These are phyloP conservation scores for Gynostemma pentaphyllum DNA, from an alignment of 306 rosid species.

Conservation along the genomic window DNA sequence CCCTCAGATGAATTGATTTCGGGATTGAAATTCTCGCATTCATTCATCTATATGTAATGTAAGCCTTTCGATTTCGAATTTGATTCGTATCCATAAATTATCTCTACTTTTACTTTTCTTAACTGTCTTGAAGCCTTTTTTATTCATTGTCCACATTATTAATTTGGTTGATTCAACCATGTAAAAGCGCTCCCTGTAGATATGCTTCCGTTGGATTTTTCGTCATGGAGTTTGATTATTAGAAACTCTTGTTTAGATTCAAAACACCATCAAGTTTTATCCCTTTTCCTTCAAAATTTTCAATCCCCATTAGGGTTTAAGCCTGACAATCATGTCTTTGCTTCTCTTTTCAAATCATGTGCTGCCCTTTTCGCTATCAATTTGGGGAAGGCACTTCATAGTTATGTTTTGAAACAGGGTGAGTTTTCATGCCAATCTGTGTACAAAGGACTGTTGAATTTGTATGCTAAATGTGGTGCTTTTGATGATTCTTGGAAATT, in stretches of 20 bases:
- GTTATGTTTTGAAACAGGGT: constrained; percentile 55
- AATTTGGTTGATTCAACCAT: too few relatives aligned
- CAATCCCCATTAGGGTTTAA: constrained; percentile 24
- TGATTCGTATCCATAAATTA: too few relatives aligned
- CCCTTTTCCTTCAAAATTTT: constrained; percentile 32
- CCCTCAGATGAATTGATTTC: too few relatives aligned
- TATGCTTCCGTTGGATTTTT: constrained; percentile 33
- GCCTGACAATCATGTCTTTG: constrained; percentile 38
- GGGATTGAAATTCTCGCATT: too few relatives aligned
- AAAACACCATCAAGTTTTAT: constrained; percentile 41
- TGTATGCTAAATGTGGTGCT: constrained; percentile 70
- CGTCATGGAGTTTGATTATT: constrained; percentile 32
- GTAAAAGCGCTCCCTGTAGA: constrained; percentile 8
- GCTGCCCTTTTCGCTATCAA: constrained; percentile 36
- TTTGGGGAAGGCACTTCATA: constrained; percentile 55
- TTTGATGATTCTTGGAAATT: constrained; percentile 46
- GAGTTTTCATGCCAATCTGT: constrained; percentile 45
- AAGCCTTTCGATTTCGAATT: too few relatives aligned
- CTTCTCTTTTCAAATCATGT: constrained; percentile 60
- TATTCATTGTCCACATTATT: too few relatives aligned
- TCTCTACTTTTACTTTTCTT: too few relatives aligned
- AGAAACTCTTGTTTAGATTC: constrained; percentile 28
- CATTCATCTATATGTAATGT: too few relatives aligned
- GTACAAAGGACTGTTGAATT: constrained; percentile 66
- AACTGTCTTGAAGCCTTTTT: too few relatives aligned